These are phyloP conservation scores for Colletotrichum euphorbiae DNA, from an alignment of 2,329 filamentous ascomycete genomes.

Conservation along the genomic window DNA sequence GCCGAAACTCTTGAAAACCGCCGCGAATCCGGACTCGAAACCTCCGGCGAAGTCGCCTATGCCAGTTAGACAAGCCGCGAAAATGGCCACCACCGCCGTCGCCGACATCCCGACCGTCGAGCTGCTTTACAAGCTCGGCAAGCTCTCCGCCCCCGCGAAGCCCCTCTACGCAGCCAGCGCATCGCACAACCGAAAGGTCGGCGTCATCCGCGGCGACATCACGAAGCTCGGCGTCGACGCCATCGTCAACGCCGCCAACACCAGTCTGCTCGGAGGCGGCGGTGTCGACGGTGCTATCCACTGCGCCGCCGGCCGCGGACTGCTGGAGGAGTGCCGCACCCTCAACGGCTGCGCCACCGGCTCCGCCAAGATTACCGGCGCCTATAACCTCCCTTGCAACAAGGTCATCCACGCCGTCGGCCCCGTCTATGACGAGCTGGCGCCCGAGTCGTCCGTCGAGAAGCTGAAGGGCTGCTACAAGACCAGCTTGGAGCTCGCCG, in stretches of 20 bases:
- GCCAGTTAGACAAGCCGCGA: constrained; percentile 40
- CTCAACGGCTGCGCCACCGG: constrained; percentile 82
- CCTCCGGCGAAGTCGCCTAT: background rate
- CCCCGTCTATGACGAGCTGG: constrained; percentile 72
- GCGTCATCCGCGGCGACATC: constrained; percentile 81
- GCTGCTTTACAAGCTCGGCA: constrained; percentile 72
- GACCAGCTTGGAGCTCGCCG: constrained; percentile 78
- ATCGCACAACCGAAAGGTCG: constrained; percentile 73
- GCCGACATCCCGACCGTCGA: constrained; percentile 72
- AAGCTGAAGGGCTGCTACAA: constrained; percentile 75
- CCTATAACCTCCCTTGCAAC: constrained; percentile 79
- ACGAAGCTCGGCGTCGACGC: constrained; percentile 81
- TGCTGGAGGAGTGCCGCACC: constrained; percentile 77
- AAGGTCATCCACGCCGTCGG: constrained; percentile 93
- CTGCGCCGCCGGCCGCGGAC: constrained; percentile 76
- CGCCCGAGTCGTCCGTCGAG: constrained; percentile 56
- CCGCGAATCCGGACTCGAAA: background rate
- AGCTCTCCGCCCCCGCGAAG: constrained; percentile 52
- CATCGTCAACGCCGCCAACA: constrained; percentile 95
- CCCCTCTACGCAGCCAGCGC: constrained; percentile 54
- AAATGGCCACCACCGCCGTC: constrained; percentile 56
- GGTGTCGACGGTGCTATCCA: constrained; percentile 94
- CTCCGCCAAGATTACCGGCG: constrained; percentile 83
- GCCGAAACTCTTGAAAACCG: background rate
- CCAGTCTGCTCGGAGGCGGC: constrained; percentile 82